A percentile compares a stretch with the other conserved stretches of the same genome.
Evolutionary conservation across 768 basidiomycete genomes (phyloP).

Genomic region (Baorangia bicolor): DNA sequence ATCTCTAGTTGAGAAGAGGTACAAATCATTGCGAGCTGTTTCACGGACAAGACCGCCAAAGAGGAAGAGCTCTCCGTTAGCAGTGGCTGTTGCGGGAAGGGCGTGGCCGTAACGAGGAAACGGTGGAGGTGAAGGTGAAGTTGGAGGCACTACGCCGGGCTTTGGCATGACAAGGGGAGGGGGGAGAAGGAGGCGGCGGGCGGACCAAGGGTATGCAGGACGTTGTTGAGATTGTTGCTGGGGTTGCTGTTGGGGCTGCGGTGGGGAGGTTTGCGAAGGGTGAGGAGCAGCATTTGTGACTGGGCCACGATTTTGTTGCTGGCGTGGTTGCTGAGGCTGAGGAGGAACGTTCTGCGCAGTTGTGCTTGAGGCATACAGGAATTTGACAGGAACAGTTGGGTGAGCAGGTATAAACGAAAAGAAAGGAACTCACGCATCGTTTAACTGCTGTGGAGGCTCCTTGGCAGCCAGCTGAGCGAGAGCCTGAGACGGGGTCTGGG

Average conservation of each 20-base stretch:
- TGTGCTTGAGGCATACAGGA: constrained; percentile 2
- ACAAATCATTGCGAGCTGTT: constrained; percentile 87
- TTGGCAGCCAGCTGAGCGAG: constrained; percentile 53
- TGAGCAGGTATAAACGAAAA: constrained; percentile 1
- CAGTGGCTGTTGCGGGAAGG: constrained; percentile 72
- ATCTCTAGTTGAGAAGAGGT: constrained; percentile 80
- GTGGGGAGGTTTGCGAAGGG: constrained; percentile 31
- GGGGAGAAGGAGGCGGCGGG: constrained; percentile 66
- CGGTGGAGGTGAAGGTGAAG: constrained; percentile 76
- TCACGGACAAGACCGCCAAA: constrained; percentile 97
- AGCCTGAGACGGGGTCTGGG: constrained; percentile 66
- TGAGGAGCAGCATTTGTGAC: constrained; percentile 31
- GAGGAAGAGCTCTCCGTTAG: constrained; percentile 89
- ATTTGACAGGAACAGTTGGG: not conserved
- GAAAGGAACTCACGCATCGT: constrained; percentile 37
- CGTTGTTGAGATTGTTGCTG: constrained; percentile 41
- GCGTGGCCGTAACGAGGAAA: constrained; percentile 98
- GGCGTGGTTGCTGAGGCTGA: constrained; percentile 36
- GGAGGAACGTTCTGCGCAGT: constrained; percentile 24
- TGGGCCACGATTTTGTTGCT: constrained; percentile 36
- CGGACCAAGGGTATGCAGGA: constrained; percentile 81
- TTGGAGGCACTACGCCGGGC: constrained; percentile 61
- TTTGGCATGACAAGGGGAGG: constrained; percentile 66
- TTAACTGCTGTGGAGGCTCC: constrained; percentile 28
- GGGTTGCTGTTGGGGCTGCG: constrained; percentile 34